Evolutionary conservation across 1,284 basidiomycete genomes (phyloP), one percentile per base, ranked within the genome.

Genomic region (Amylostereum areolatum): DNA sequence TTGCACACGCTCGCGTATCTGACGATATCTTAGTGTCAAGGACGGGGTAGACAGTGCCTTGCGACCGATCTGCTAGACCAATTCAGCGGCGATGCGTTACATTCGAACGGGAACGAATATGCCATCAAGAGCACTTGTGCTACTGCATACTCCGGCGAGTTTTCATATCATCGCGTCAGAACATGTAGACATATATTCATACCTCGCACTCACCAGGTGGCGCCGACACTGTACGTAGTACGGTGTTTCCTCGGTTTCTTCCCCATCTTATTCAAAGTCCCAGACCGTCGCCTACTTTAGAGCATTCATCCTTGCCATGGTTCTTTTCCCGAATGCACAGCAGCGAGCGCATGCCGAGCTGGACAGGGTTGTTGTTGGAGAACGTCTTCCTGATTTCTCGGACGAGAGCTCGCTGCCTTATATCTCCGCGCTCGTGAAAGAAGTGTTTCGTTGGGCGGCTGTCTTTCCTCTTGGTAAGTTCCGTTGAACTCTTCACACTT

Each of bases 351-450:
- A 66, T 45, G 54, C 49, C 25, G 64, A 70, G 46, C 45, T 70
- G 10, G 67, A 69, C 47, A 29, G 45, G 1, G 59, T 69, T 8
- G 55, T 67, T 29, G 63, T 62, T 1, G 45, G 47, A 2, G 46
- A 57, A 5, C 55, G 66, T 11, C 49, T 70, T 5, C 70, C 70
- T 0, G 51, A 50, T 4, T 61, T 66, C 33, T 49, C 47, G 4
- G 70, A 71, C 41, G 31, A 56, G 10, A 50, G 51, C 6, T 36
- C 48, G 2, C 52, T 71, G 6, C 63, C 66, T 1, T 70, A 68
- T 48, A 47, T 69, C 12, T 49, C 58, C 8, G 65, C 63, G 0
- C 43, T 66, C 4, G 52, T 67, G 8, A 63, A 64, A 49, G 70
- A 72, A 51, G 52, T 60, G 1, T 43, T 67, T 9, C 55, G 67